Percentiles rank a stretch among this genome's conserved stretches.
phyloP scores from a whole-genome alignment of 495 filamentous ascomycete species.

The Annulohypoxylon moriforme region DNA sequence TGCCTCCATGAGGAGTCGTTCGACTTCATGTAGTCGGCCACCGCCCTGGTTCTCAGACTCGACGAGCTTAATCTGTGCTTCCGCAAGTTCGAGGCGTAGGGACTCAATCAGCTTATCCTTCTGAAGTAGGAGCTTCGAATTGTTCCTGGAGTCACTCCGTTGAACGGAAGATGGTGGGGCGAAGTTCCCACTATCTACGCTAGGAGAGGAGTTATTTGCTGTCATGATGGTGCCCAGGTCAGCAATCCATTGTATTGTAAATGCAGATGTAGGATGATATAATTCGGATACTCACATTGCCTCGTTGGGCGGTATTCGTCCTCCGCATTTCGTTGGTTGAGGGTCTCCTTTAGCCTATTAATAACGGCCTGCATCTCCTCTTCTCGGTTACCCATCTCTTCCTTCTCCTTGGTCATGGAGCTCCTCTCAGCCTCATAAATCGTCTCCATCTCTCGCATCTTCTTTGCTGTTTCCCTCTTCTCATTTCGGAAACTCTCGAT shows the following conservation, averaged over 20 bases:
- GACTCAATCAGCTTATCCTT: conserved; percentile 97
- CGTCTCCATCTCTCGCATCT: conserved; percentile 87
- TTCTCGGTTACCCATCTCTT: conserved; percentile 82
- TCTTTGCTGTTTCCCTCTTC: conserved; percentile 78
- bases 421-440: conserved; percentile 91
- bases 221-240: conserved; percentile 21
- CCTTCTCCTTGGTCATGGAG: conserved; percentile 88
- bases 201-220: conserved; percentile 66
- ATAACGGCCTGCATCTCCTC: conserved; percentile 90
- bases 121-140: conserved; percentile 86
- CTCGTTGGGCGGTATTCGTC: conserved; percentile 73
- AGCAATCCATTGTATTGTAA: conserved; percentile 26
- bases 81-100: conserved; percentile 88
- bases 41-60: conserved; percentile 94
- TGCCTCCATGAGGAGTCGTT: conserved; percentile 86
- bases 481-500: conserved; percentile 83
- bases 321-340: conserved; percentile 78
- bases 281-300: conserved; percentile 68
- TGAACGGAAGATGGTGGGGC: conserved; percentile 86
- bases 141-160: conserved; percentile 83
- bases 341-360: conserved; percentile 86
- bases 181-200: conserved; percentile 76
- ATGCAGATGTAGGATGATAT: conserved; percentile 7
- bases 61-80: conserved; percentile 93
- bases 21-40: conserved; percentile 83